Evolutionary conservation across 2,329 filamentous ascomycete genomes (phyloP).

Genomic region (Botrytis hyacinthi): DNA sequence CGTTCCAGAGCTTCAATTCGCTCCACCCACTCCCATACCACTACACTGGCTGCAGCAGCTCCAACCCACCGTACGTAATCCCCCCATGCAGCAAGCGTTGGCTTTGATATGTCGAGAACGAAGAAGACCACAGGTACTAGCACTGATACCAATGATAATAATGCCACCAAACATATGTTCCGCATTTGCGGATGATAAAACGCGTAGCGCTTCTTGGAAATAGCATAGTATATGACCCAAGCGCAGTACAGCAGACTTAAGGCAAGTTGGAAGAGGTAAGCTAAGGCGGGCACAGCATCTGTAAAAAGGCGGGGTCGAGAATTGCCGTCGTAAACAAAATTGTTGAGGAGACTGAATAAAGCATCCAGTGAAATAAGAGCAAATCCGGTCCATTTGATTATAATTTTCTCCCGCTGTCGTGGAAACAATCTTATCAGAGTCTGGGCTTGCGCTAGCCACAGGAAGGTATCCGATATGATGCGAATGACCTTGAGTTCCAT

Average conservation of each 20-base stretch:
- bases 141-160: slow-evolving; percentile 63
- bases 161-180: slow-evolving; percentile 65
- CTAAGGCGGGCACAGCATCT: slow-evolving; percentile 81
- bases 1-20: slow-evolving; percentile 60
- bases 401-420: slow-evolving; percentile 92
- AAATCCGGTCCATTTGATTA: slow-evolving; percentile 98
- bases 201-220: slow-evolving; percentile 68
- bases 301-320: slow-evolving; percentile 73
- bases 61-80: slow-evolving; percentile 77
- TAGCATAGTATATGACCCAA: slow-evolving; percentile 71
- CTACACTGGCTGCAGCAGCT: slow-evolving; percentile 71
- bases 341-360: slow-evolving; percentile 88
- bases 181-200: slow-evolving; percentile 72
- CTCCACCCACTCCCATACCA: slow-evolving; percentile 80
- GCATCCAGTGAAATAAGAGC: slow-evolving; percentile 88
- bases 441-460: slow-evolving; percentile 97
- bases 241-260: slow-evolving; percentile 70
- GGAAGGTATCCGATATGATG: slow-evolving; percentile 90
- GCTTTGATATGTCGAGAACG: slow-evolving; percentile 68
- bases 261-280: slow-evolving; percentile 69
- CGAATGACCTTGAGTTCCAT: slow-evolving; percentile 85
- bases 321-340: slow-evolving; percentile 64
- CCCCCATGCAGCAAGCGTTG: slow-evolving; percentile 69
- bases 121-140: slow-evolving; percentile 74
- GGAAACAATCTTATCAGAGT: slow-evolving; percentile 94